Base-by-base conservation (phyloP, 2,329 filamentous ascomycete species). In the Aspergillus calidoustus region DNA sequence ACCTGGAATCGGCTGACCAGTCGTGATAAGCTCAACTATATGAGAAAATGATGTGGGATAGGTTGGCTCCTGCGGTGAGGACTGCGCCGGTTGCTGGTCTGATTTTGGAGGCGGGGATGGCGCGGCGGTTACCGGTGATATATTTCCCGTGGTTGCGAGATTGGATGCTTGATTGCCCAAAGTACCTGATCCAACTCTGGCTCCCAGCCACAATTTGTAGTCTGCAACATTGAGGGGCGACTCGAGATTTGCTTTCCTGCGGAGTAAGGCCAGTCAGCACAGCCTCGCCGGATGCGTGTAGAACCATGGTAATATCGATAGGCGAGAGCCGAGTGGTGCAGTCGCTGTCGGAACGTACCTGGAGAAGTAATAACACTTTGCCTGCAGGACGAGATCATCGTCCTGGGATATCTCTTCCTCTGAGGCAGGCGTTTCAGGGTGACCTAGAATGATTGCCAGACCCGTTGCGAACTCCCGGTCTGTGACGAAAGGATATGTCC, bases 11-110 rank as follows among this genome's bases (percentile, higher is more conserved):
- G 91, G 89, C 69, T 92, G 88, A 57, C 92, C 92, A 30, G 87
- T 89, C 25, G 91, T 91, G 57, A 97, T 91, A 58, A 96, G 85
- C 70, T 92, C 90, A 59, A 96, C 89, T 64, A 97, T 92, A 67
- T 94, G 88, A 7, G 91, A 89, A 76, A 97, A 97, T 1, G 88
- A 89, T 53, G 88, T 89, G 3, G 93, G 93, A 70, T 96, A 96
- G 1, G 87, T 85, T 43, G 92, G 76, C 41, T 77, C 72, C n/a
- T 76, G 71, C 19, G 66, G 52, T 31, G 90, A 50, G 86, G 82
- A 43, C 78, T 79, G 34, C 34, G 34, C 51, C 67, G 63, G 25
- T 43, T 55, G 17, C 30, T 69, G 48, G n/a, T 57, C 60, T 34
- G 56, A 59, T 30, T 58, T n/a, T 15, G 30, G 55, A 43, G 66